A percentile compares a stretch with the other conserved stretches of the same genome.
Conservation (phyloP, 768 basidiomycete genomes). For the Mycena floridula region DNA sequence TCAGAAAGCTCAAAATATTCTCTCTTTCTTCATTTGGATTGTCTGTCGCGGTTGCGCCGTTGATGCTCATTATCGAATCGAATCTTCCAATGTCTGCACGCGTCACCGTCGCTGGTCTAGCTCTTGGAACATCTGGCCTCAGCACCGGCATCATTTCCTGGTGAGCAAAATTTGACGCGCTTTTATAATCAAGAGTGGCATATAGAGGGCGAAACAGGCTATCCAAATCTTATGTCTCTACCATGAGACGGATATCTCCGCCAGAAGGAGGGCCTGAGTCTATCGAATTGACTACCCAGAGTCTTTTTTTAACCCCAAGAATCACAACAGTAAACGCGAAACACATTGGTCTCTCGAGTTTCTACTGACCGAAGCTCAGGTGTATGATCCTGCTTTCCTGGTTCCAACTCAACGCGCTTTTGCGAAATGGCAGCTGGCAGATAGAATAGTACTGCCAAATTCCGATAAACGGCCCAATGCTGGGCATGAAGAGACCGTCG, state of each 20-base stretch:
- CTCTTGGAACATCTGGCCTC: slow-evolving; percentile 63
- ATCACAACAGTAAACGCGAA: slow-evolving; percentile 47
- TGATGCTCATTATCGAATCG: slow-evolving; percentile 79
- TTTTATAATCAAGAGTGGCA: too few relatives aligned
- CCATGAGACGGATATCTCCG: too few relatives aligned
- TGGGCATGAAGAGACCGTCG: slow-evolving; percentile 70
- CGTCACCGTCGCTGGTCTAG: slow-evolving; percentile 58
- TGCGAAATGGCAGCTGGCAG: slow-evolving; percentile 76
- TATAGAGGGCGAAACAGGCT: too few relatives aligned
- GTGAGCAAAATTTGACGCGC: too few relatives aligned
- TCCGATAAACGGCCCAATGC: slow-evolving; percentile 25
- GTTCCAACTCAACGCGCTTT: slow-evolving; percentile 62
- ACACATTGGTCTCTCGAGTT: not conserved
- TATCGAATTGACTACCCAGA: slow-evolving; percentile 51
- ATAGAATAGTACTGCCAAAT: slow-evolving; percentile 38
- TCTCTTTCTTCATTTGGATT: slow-evolving; percentile 73
- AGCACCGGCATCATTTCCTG: slow-evolving; percentile 66
- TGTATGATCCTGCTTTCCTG: slow-evolving; percentile 71
- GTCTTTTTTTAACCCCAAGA: slow-evolving; percentile 50
- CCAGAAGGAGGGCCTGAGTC: slow-evolving; percentile 38
- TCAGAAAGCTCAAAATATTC: slow-evolving; percentile 76
- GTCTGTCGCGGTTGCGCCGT: slow-evolving; percentile 63
- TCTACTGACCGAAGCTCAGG: slow-evolving; percentile 20
- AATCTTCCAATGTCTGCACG: slow-evolving; percentile 67
- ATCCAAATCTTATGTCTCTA: slow-evolving; percentile 68